Evolutionary conservation across 2,329 filamentous ascomycete genomes (phyloP).

Genomic region (Zymoseptoria brevis): DNA sequence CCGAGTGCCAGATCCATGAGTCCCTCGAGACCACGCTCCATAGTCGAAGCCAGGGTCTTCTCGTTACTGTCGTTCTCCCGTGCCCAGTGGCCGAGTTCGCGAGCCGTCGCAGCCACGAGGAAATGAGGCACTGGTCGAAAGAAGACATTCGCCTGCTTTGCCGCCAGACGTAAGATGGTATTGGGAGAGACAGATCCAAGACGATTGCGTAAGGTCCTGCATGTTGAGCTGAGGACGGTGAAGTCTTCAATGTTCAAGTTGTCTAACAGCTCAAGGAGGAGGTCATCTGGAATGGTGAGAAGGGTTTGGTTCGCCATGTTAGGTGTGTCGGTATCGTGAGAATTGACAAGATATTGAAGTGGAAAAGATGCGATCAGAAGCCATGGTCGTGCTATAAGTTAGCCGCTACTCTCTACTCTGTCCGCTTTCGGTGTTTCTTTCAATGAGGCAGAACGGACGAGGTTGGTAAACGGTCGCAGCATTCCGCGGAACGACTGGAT

Average conservation of each 20-base stretch:
- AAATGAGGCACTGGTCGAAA: constrained; percentile 33
- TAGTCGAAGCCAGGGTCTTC: constrained; percentile 12
- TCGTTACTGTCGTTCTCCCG: constrained; percentile 19
- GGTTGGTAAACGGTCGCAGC: no score
- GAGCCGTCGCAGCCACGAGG: constrained; percentile 29
- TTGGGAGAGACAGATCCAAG: constrained; percentile 18
- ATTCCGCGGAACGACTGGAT: no score
- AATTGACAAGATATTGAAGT: no score
- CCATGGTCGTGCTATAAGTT: no score
- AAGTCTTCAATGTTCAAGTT: constrained; percentile 31
- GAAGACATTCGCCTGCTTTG: constrained; percentile 28
- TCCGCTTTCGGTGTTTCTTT: no score
- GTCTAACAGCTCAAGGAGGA: constrained; percentile 15
- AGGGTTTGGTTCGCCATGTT: background rate
- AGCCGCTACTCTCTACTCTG: no score
- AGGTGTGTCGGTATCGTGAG: background rate
- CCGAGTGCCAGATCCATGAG: constrained; percentile 26
- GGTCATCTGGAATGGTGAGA: constrained; percentile 11
- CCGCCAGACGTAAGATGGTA: constrained; percentile 28
- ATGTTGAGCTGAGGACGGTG: constrained; percentile 23
- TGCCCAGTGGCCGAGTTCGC: constrained; percentile 30
- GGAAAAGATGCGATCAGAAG: no score
- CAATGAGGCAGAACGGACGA: no score
- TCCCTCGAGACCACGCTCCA: constrained; percentile 27
- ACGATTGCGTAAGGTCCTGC: constrained; percentile 22